These are phyloP conservation scores for Diaporthe sp. DNA, from an alignment of 2,329 filamentous ascomycete species.

Conservation along the genomic window DNA sequence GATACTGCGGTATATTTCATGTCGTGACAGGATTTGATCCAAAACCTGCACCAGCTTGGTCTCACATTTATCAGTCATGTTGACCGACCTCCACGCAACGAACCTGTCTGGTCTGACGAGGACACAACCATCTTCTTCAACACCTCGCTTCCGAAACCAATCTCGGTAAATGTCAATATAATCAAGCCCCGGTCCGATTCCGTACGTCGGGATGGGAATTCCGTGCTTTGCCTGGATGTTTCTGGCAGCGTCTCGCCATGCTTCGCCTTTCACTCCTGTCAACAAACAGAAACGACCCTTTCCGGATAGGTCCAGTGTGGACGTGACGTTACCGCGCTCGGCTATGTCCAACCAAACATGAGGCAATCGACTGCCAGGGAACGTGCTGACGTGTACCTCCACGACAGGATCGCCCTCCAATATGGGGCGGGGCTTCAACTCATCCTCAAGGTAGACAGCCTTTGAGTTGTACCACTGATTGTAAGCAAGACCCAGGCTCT, in stretches of 20 bases:
- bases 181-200: constrained; percentile 65
- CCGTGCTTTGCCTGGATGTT: constrained; percentile 51
- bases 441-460: constrained; percentile 53
- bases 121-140: constrained; percentile 65
- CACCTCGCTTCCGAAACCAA: constrained; percentile 61
- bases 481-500: constrained; percentile 67
- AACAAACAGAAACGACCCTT: constrained; percentile 59
- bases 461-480: constrained; percentile 64
- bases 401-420: constrained; percentile 52
- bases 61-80: constrained; percentile 18
- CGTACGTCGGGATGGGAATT: constrained; percentile 57
- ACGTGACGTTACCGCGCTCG: constrained; percentile 51
- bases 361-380: constrained; percentile 66
- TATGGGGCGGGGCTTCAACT: constrained; percentile 40
- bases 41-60: constrained; percentile 40
- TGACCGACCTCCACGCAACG: constrained; percentile 59
- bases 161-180: constrained; percentile 67
- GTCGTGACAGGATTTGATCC: constrained; percentile 31
- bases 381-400: constrained; percentile 59
- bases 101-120: constrained; percentile 66
- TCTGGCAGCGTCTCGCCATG: constrained; percentile 60
- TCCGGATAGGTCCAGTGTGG: constrained; percentile 67
- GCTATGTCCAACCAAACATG: constrained; percentile 67
- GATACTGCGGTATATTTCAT: not conserved
- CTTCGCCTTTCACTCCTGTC: constrained; percentile 62